phyloP scores from a whole-genome alignment of 768 basidiomycete genomes.

The Collybia sordida region DNA sequence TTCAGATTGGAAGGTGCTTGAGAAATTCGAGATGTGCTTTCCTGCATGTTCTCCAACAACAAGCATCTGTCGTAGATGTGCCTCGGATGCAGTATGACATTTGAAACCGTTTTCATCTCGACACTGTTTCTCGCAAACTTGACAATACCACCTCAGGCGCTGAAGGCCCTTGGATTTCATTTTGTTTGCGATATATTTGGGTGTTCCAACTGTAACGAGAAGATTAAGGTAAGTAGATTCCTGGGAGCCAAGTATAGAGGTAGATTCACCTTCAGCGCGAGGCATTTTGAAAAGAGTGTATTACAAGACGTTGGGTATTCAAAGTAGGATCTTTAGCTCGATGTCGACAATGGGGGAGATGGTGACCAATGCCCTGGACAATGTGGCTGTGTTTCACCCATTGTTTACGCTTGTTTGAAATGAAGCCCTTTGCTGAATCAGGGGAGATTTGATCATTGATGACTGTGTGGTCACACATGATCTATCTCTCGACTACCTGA shows the following conservation, averaged over 20 bases:
- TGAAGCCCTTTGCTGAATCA: neutral
- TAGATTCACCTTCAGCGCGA: slow-evolving; percentile 77
- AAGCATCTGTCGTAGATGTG: slow-evolving; percentile 95
- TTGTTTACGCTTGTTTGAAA: neutral
- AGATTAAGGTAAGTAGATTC: neutral
- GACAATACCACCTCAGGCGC: slow-evolving; percentile 96
- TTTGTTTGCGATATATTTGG: slow-evolving; percentile 89
- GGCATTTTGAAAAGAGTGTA: slow-evolving; percentile 52
- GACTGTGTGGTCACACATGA: too few species aligned
- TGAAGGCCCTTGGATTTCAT: slow-evolving; percentile 98
- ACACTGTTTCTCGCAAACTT: slow-evolving; percentile 99
- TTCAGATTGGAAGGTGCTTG: slow-evolving; percentile 83
- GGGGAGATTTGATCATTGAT: too few species aligned
- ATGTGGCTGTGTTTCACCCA: neutral
- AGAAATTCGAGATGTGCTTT: slow-evolving; percentile 89
- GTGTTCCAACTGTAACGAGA: slow-evolving; percentile 66
- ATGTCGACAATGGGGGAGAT: neutral
- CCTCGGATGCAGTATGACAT: slow-evolving; percentile 85
- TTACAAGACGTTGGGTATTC: neutral
- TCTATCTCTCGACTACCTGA: too few species aligned
- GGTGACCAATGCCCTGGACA: neutral
- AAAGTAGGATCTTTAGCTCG: neutral
- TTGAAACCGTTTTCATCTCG: slow-evolving; percentile 99
- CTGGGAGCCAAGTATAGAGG: neutral
- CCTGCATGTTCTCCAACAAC: slow-evolving; percentile 95